Conservation (phyloP, 257 asterid genomes). For the Plantago elongata region DNA sequence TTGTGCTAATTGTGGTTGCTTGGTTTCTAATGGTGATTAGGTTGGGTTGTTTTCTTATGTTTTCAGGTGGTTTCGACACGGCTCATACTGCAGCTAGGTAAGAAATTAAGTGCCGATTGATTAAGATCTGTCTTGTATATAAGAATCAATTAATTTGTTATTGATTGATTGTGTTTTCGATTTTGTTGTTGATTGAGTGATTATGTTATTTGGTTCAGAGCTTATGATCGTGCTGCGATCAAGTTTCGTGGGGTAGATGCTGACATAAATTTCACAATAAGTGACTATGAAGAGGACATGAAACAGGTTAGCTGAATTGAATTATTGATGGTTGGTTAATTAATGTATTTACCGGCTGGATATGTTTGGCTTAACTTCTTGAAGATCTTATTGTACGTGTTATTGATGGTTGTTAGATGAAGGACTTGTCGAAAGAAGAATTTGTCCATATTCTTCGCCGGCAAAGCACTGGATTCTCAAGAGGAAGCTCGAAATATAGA, state of each 20-base stretch:
- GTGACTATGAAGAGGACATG: constrained; percentile 74
- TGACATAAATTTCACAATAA: constrained; percentile 62
- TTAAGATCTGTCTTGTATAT: constrained; percentile 9
- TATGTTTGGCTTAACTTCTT: not conserved
- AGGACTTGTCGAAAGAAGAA: constrained; percentile 59
- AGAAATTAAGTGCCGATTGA: constrained; percentile 1
- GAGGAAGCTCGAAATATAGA: constrained; percentile 70
- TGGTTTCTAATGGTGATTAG: constrained; percentile 2
- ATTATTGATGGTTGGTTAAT: too few species aligned
- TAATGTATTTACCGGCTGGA: not conserved
- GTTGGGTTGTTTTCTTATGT: not conserved
- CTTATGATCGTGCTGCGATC: constrained; percentile 84
- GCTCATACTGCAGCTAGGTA: constrained; percentile 95
- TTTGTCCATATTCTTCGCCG: constrained; percentile 74
- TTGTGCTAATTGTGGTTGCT: too few species aligned
- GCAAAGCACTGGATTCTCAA: constrained; percentile 68
- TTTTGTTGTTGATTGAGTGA: not conserved
- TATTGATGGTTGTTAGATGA: constrained; percentile 42
- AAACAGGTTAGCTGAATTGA: constrained; percentile 54
- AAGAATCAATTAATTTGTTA: constrained; percentile 10
- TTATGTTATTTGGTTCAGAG: constrained; percentile 33
- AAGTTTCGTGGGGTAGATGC: constrained; percentile 89
- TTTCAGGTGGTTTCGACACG: constrained; percentile 94
- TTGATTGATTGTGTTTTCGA: not conserved
- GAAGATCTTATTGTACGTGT: not conserved